Evolutionary conservation across 2,329 filamentous ascomycete species (phyloP).

Genomic region (Tolypocladium paradoxum): DNA sequence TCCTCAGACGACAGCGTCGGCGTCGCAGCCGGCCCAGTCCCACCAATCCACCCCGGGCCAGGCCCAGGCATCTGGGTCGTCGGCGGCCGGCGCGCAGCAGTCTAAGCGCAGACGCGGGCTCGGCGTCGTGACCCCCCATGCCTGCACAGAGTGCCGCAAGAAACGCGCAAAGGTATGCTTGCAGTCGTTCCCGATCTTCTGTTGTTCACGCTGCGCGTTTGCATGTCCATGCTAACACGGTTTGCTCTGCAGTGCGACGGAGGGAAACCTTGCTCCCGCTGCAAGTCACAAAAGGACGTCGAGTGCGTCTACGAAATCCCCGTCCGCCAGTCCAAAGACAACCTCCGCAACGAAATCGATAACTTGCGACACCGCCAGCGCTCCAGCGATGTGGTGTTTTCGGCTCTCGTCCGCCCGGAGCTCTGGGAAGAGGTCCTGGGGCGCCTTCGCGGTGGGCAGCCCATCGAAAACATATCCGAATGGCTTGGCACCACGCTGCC

Average conservation of each 20-base stretch:
- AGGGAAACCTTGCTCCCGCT: conserved; percentile 43
- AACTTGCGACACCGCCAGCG: conserved; percentile 41
- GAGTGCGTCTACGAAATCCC: conserved; percentile 53
- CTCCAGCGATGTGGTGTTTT: conserved; percentile 43
- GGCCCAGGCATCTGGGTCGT: conserved; percentile 10
- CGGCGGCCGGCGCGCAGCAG: conserved; percentile 15
- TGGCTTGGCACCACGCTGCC: conserved; percentile 32
- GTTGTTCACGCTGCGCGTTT: background rate
- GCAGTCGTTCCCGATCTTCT: background rate
- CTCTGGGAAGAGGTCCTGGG: conserved; percentile 43
- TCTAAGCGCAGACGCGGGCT: conserved; percentile 44
- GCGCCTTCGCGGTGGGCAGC: conserved; percentile 41
- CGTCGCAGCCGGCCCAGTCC: conserved; percentile 11
- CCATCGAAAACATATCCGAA: conserved; percentile 43
- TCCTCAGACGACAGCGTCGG: conserved; percentile 16
- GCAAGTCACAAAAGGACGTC: conserved; percentile 40
- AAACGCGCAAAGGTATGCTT: conserved; percentile 46
- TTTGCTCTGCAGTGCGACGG: conserved; percentile 42
- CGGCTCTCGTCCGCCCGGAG: conserved; percentile 39
- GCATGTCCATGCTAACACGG: background rate
- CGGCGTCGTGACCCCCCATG: conserved; percentile 48
- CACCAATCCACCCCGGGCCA: conserved; percentile 5
- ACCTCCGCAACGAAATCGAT: conserved; percentile 49
- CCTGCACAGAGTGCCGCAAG: conserved; percentile 51
- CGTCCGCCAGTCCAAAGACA: conserved; percentile 53